Base-by-base conservation (phyloP, 2,329 filamentous ascomycete genomes). In the Clarireedia hainanense region DNA sequence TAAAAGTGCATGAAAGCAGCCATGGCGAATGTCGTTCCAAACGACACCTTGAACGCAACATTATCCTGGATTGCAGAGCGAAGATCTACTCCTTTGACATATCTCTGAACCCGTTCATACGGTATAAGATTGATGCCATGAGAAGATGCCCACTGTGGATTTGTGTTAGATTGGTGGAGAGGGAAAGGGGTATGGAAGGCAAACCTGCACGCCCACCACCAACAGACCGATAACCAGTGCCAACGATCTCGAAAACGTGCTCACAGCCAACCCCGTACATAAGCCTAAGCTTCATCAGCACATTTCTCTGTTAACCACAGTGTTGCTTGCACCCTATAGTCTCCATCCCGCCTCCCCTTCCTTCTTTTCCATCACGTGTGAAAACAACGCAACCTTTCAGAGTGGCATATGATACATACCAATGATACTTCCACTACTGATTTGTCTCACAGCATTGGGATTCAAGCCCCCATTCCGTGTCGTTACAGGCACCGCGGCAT, bases 21-120 rank as follows among this genome's bases (percentile, higher is more conserved):
- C 65, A 91, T 71, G 26, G 85, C 80, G 71, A 91, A 91, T 27
- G 87, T 86, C 43, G 81, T 66, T n/a, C 83, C 81, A 68, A 91
- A 91, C 3, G 84, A 83, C 45, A 72, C 34, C 58, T 72, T 72
- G 60, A 72, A 72, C 1, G 69, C 70, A 12, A 65, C 67, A 53
- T 73, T 70, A 46, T 70, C 68, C 51, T 70, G 63, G 3, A 72
- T 49, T 3, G 64, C 65, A 0, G 68, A 69, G 26, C 74, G 69
- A 20, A 82, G 58, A 63, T 82, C 74, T 26, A 80, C 71, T 30
- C 70, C 70, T 55, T 74, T 75, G 53, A 80, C 69, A 57, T 79
- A 80, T 47, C 72, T 69, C 64, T 81, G 77, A 43, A 82, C 59
- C 36, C 59, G 59, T 12, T 59, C 56, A 54, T 67, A 66, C 0